Evolutionary conservation across 306 rosid species (phyloP).

Genomic region (Acacia acuminata): DNA sequence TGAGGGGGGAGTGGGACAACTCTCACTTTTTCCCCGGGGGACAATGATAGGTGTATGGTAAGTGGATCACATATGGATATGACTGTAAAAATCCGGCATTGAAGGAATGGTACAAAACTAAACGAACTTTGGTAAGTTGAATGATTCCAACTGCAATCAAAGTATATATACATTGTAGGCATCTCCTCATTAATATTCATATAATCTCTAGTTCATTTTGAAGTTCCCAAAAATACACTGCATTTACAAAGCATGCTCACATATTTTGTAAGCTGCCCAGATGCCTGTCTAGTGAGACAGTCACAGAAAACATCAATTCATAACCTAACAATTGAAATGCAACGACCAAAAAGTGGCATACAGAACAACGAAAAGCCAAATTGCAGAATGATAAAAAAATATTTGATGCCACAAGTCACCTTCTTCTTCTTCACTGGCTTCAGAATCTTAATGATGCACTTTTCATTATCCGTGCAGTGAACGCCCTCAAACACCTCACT

Average conservation of each 20-base stretch:
- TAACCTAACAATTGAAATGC: conserved; percentile 4
- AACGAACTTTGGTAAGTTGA: neutral
- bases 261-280: neutral
- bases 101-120: neutral
- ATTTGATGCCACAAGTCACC: conserved; percentile 38
- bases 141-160: conserved; percentile 13
- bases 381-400: neutral
- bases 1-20: neutral
- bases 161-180: neutral
- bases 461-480: conserved; percentile 83
- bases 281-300: neutral
- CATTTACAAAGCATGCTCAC: neutral
- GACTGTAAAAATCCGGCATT: neutral
- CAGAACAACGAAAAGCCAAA: neutral
- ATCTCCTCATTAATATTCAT: neutral
- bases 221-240: neutral
- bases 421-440: conserved; percentile 96
- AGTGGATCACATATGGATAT: neutral
- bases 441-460: conserved; percentile 84
- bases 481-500: conserved; percentile 95
- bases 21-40: neutral
- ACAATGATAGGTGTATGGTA: neutral
- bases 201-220: conserved; percentile 26
- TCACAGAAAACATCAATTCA: conserved; percentile 1
- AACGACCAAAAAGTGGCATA: neutral